Percentiles rank a stretch among this genome's conserved stretches.
phyloP scores from a whole-genome alignment of 83 land plant genomes.

The Thuja plicata region DNA sequence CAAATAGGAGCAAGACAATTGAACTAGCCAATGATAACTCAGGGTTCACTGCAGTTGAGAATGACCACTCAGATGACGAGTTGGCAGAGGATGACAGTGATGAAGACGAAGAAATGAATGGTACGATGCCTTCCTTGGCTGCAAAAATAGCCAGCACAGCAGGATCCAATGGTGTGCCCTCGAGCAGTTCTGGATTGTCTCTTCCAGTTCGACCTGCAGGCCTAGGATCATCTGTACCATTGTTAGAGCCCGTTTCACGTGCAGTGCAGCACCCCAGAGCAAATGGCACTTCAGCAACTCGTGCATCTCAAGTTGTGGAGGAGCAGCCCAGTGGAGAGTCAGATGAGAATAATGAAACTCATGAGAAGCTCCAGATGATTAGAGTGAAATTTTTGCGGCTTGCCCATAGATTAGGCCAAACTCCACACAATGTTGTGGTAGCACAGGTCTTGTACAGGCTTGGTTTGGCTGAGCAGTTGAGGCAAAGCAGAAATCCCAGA shows the following conservation, averaged over 20 bases:
- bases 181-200: slow-evolving; percentile 45
- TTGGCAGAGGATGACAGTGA: not conserved
- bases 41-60: not conserved
- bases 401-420: slow-evolving; percentile 78
- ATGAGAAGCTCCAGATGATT: slow-evolving; percentile 73
- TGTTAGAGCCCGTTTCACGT: slow-evolving; percentile 54
- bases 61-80: slow-evolving; percentile 1
- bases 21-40: not conserved
- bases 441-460: slow-evolving; percentile 80
- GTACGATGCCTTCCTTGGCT: not conserved
- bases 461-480: slow-evolving; percentile 55
- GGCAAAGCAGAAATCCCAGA: slow-evolving; percentile 43
- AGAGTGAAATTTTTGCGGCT: slow-evolving; percentile 86
- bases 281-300: slow-evolving; percentile 25
- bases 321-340: slow-evolving; percentile 35
- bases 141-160: not conserved
- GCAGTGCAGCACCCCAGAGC: slow-evolving; percentile 26
- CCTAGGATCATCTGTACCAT: slow-evolving; percentile 58
- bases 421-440: slow-evolving; percentile 78
- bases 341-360: slow-evolving; percentile 67
- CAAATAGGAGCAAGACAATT: not conserved
- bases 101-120: slow-evolving; percentile 3
- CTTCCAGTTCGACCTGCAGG: slow-evolving; percentile 79
- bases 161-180: not conserved
- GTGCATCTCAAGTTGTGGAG: slow-evolving; percentile 31